These are phyloP conservation scores for Xerocomellus intermedius DNA, from an alignment of 768 basidiomycete species.

Conservation along the genomic window DNA sequence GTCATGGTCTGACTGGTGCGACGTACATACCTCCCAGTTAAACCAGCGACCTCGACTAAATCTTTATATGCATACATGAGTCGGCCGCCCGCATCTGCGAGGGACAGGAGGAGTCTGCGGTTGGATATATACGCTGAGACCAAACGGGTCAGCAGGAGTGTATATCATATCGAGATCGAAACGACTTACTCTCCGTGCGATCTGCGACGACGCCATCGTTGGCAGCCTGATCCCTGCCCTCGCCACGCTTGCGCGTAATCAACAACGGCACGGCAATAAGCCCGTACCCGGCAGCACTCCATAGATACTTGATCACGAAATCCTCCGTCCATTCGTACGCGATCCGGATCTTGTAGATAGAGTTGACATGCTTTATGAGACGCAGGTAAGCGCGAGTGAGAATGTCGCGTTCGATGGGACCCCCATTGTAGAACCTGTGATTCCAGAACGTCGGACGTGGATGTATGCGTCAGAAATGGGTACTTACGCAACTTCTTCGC, in stretches of 20 bases:
- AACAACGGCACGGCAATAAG: conserved; percentile 90
- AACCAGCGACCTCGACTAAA: conserved; percentile 89
- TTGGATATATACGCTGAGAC: conserved; percentile 84
- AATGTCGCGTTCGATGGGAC: conserved; percentile 77
- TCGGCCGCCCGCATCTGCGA: conserved; percentile 95
- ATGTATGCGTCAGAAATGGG: neutral
- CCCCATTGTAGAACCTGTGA: conserved; percentile 87
- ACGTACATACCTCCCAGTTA: conserved; percentile 55
- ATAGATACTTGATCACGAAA: conserved; percentile 94
- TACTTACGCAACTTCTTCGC: conserved; percentile 88
- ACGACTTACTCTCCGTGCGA: conserved; percentile 47
- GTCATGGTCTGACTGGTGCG: neutral
- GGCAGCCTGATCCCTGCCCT: conserved; percentile 6
- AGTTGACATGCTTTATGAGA: conserved; percentile 86
- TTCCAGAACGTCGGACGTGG: neutral
- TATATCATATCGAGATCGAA: neutral
- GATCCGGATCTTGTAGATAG: conserved; percentile 91
- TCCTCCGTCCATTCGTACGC: conserved; percentile 96
- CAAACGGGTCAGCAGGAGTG: neutral
- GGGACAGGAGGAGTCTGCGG: conserved; percentile 81
- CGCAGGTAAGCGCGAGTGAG: conserved; percentile 72
- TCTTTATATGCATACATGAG: conserved; percentile 98
- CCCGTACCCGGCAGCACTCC: conserved; percentile 90
- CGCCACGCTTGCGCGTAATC: conserved; percentile 49
- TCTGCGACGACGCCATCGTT: conserved; percentile 41